Evolutionary conservation across 148 eudicot species (phyloP).

Genomic region (Chenopodium berlandieri): DNA sequence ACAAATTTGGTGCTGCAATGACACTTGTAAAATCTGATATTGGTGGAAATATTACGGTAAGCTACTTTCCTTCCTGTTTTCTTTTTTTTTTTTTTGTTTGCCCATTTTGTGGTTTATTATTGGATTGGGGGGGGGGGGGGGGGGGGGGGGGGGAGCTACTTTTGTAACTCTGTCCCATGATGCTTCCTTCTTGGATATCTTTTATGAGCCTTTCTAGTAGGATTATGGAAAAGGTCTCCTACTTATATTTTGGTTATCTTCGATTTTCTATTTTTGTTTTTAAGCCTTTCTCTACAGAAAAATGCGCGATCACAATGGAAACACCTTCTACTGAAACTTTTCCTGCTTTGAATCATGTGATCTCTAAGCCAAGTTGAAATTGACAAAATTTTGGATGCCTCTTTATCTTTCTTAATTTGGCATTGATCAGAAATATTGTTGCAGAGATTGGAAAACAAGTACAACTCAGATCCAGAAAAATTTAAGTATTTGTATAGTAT

Average conservation of each 20-base stretch:
- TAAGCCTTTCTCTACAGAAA: neutral
- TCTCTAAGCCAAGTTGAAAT: neutral
- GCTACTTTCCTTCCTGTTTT: conserved; percentile 4
- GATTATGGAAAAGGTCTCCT: neutral
- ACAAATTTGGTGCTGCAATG: conserved; percentile 89
- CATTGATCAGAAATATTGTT: conserved; percentile 13
- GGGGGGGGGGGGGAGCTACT: too few species aligned
- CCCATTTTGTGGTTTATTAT: neutral
- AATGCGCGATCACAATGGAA: neutral
- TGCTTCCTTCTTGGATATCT: neutral
- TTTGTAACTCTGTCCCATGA: neutral
- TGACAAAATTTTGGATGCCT: too few species aligned
- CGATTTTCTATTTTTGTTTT: neutral
- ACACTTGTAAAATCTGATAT: conserved; percentile 81
- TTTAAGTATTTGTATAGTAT: conserved; percentile 73
- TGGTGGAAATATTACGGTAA: conserved; percentile 67
- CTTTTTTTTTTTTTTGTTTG: neutral
- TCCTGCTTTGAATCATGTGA: conserved; percentile 3
- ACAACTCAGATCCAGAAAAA: conserved; percentile 59
- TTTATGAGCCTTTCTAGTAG: neutral
- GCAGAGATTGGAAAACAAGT: conserved; percentile 84
- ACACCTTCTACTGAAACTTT: neutral
- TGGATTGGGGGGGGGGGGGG: too few species aligned
- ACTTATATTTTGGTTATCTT: neutral
- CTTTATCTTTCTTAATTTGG: neutral